A percentile compares a stretch with the other conserved stretches of the same genome.
Evolutionary conservation across 2,329 filamentous ascomycete species (phyloP).

Genomic region (Endoconidiophora laricicola): DNA sequence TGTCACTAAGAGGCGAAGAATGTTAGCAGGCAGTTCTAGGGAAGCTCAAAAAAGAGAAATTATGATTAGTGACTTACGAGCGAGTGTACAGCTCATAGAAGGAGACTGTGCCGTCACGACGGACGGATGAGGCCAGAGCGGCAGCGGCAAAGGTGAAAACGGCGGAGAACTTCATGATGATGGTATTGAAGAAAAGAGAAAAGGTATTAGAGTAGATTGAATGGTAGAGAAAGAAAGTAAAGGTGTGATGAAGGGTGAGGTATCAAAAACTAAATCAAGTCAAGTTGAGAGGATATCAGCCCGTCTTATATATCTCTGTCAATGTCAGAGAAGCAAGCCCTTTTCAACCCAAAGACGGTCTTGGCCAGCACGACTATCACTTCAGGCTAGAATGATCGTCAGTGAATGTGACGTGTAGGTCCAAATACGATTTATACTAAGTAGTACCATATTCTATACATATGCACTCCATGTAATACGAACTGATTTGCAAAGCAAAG

Average conservation of each 20-base stretch:
- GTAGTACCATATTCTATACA: too few relatives aligned
- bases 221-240: not conserved
- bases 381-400: too few relatives aligned
- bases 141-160: conserved; percentile 4
- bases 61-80: conserved; percentile 1
- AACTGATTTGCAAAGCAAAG: too few relatives aligned
- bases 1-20: not conserved
- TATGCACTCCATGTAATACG: too few relatives aligned
- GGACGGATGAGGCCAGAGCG: conserved; percentile 7
- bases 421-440: too few relatives aligned
- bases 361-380: too few relatives aligned
- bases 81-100: conserved; percentile 5
- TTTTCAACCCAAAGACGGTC: too few relatives aligned
- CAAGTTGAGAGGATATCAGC: not conserved
- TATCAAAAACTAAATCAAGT: not conserved
- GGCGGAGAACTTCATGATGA: conserved; percentile 7
- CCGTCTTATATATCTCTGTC: too few relatives aligned
- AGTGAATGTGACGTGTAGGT: too few relatives aligned
- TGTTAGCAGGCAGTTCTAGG: not conserved
- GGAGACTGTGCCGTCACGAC: not conserved
- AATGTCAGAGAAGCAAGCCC: too few relatives aligned
- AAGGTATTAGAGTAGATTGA: too few relatives aligned
- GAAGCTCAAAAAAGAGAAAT: not conserved
- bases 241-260: not conserved
- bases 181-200: too few relatives aligned